phyloP scores from a whole-genome alignment of 805 yeast genomes.

The Myxozyma melibiosi region DNA sequence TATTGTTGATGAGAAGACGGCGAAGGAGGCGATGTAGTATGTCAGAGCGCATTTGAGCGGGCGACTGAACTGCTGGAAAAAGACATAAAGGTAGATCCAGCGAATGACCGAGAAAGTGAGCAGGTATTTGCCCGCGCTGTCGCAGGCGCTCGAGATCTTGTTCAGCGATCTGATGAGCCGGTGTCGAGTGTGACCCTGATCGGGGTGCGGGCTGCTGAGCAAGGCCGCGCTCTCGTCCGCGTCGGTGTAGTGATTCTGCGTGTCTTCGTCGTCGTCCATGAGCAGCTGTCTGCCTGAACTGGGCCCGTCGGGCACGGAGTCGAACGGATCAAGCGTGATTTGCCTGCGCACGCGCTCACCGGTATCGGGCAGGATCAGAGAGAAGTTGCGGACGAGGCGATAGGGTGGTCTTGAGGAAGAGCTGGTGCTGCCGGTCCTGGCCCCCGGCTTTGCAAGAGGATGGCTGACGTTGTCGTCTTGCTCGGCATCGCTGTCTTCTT shows the following conservation, averaged over 20 bases:
- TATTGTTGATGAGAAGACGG: slow-evolving; percentile 57
- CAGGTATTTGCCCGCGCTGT: not conserved
- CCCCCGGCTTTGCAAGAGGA: not conserved
- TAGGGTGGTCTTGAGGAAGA: not conserved
- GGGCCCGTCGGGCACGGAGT: not conserved
- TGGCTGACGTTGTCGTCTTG: not conserved
- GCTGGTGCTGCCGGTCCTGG: too few species aligned
- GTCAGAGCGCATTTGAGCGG: slow-evolving; percentile 67
- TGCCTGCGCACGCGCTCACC: slow-evolving; percentile 25
- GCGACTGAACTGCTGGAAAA: slow-evolving; percentile 17
- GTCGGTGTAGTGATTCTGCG: not conserved
- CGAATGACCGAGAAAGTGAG: slow-evolving; percentile 5
- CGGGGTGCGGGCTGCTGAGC: not conserved
- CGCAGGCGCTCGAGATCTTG: not conserved
- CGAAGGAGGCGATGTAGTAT: slow-evolving; percentile 70
- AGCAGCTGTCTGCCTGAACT: slow-evolving; percentile 8
- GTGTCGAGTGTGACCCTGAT: not conserved
- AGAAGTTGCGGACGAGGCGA: slow-evolving; percentile 26
- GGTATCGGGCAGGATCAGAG: slow-evolving; percentile 20
- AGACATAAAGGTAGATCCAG: slow-evolving; percentile 17
- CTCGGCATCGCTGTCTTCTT: not conserved
- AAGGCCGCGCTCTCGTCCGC: slow-evolving; percentile 11
- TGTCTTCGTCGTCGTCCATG: slow-evolving; percentile 2
- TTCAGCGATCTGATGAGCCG: not conserved
- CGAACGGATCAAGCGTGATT: slow-evolving; percentile 31